Percentiles rank a stretch among this genome's conserved stretches.
Conservation (phyloP, 495 filamentous ascomycete genomes). For the Tuber brumale region DNA sequence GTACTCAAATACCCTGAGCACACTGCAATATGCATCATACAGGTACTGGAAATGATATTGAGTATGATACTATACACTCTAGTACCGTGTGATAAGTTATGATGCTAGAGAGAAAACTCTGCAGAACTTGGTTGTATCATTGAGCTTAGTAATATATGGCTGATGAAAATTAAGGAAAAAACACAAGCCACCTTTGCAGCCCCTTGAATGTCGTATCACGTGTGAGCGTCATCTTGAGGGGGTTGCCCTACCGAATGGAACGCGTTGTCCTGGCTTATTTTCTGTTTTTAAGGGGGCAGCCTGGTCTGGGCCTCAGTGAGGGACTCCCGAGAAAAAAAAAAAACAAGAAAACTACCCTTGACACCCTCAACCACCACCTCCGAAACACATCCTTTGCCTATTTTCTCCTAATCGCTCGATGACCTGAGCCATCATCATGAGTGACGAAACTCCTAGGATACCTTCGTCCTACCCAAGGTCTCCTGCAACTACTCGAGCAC, state of each 20-base stretch:
- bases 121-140: background rate
- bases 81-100: background rate
- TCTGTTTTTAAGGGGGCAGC: background rate
- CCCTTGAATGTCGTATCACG: background rate
- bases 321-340: slow-evolving; percentile 11
- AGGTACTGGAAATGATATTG: too few species aligned
- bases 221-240: background rate
- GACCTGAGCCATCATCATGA: slow-evolving; percentile 29
- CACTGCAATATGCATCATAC: too few species aligned
- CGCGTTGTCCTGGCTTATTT: background rate
- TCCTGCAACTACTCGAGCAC: slow-evolving; percentile 18
- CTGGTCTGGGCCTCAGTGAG: background rate
- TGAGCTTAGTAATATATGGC: background rate
- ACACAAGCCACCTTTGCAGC: background rate
- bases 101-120: too few species aligned
- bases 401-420: slow-evolving; percentile 14
- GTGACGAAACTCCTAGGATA: slow-evolving; percentile 30
- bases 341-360: slow-evolving; percentile 20
- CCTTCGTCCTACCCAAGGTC: slow-evolving; percentile 34
- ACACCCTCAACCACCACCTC: slow-evolving; percentile 8
- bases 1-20: too few species aligned
- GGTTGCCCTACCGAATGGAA: background rate
- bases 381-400: background rate
- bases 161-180: background rate
- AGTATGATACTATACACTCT: too few species aligned